Conservation (phyloP, 2,329 filamentous ascomycete genomes). For the Penicillium sclerotiorum region DNA sequence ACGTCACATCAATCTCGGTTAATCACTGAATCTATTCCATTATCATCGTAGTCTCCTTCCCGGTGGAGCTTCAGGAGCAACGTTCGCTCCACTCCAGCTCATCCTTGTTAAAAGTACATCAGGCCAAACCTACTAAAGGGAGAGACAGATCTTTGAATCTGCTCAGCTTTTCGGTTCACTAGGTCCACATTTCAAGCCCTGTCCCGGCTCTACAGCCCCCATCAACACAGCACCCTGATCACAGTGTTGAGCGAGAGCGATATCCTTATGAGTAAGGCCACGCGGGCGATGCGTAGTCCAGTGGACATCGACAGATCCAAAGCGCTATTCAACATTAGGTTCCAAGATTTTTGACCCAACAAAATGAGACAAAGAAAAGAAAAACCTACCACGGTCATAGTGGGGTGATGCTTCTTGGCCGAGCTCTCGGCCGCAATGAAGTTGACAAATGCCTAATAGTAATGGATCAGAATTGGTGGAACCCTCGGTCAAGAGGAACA, state of each 20-base stretch:
- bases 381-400: constrained; percentile 40
- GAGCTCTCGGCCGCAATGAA: constrained; percentile 41
- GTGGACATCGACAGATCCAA: constrained; percentile 42
- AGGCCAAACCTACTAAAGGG: neutral
- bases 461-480: neutral
- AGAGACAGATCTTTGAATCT: neutral
- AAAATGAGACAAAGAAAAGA: neutral
- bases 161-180: neutral
- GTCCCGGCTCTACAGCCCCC: constrained; percentile 34
- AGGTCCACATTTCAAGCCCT: constrained; percentile 34
- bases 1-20: too few relatives aligned
- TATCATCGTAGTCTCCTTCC: neutral
- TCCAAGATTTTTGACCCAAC: neutral
- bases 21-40: constrained; percentile 4
- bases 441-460: constrained; percentile 39
- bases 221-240: constrained; percentile 39
- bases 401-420: constrained; percentile 42
- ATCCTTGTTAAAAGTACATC: too few relatives aligned
- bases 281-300: constrained; percentile 46
- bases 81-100: neutral
- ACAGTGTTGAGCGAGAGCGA: constrained; percentile 40
- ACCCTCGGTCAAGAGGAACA: neutral
- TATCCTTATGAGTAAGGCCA: constrained; percentile 42
- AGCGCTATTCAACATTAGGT: constrained; percentile 25
- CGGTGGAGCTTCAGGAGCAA: neutral